Conservation (phyloP, 225 moss, liverwort and hornwort species). For the Physcomitrellopsis africana region DNA sequence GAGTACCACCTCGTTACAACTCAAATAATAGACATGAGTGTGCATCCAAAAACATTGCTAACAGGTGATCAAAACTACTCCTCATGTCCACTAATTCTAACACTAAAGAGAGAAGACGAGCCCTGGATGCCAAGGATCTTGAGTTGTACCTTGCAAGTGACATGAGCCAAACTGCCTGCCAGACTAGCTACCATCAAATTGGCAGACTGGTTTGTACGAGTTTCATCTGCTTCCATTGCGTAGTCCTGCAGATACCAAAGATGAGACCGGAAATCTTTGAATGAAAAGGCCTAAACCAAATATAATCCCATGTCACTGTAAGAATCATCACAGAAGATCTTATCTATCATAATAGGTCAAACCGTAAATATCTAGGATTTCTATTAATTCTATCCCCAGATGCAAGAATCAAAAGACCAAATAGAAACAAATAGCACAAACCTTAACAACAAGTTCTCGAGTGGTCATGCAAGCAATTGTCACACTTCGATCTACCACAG, state of each 20-base stretch:
- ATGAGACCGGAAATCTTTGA: background rate
- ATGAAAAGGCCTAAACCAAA: background rate
- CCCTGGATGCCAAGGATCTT: background rate
- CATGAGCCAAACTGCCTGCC: constrained; percentile 71
- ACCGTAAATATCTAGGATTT: background rate
- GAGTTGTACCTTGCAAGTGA: constrained; percentile 57
- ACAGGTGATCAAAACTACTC: background rate
- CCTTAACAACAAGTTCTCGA: constrained; percentile 70
- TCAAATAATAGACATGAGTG: background rate
- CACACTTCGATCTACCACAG: constrained; percentile 71
- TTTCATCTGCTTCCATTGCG: constrained; percentile 68
- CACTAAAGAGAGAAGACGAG: background rate
- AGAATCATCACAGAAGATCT: background rate
- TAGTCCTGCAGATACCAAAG: constrained; percentile 48
- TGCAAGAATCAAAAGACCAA: background rate
- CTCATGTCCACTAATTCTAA: background rate
- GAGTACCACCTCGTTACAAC: background rate
- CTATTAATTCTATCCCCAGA: background rate
- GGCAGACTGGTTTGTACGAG: constrained; percentile 61
- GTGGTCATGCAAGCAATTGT: constrained; percentile 75
- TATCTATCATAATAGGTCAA: background rate
- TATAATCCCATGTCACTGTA: background rate
- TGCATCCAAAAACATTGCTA: background rate
- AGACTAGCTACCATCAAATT: constrained; percentile 79
- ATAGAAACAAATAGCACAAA: constrained; percentile 23